Conservation (phyloP, 225 moss, liverwort and hornwort genomes). For the Rhytidiadelphus loreus region DNA sequence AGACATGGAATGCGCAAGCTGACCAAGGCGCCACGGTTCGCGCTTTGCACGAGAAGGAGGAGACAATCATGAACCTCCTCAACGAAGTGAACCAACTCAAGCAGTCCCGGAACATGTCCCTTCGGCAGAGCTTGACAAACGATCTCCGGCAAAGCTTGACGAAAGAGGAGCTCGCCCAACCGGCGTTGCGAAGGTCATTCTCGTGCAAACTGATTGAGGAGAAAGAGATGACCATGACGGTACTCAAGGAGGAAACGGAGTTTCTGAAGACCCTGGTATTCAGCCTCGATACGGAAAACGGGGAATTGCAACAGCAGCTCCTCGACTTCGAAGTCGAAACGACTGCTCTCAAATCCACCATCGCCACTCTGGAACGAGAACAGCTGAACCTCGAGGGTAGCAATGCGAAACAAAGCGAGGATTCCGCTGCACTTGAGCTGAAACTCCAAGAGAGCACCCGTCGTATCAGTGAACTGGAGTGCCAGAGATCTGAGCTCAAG, state of each 20-base stretch:
- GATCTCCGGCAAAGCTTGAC: conserved; percentile 8
- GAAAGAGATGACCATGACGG: conserved; percentile 36
- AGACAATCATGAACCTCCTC: conserved; percentile 24
- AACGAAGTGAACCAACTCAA: conserved; percentile 29
- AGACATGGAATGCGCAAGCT: conserved; percentile 7
- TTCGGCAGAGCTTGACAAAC: conserved; percentile 2
- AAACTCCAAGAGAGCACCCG: conserved; percentile 7
- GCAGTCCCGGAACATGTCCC: conserved; percentile 8
- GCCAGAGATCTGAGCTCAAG: conserved; percentile 15
- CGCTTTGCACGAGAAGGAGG: conserved; percentile 34
- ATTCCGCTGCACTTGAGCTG: not conserved
- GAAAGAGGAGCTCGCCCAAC: not conserved
- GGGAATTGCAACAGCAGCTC: conserved; percentile 31
- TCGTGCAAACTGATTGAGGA: conserved; percentile 36
- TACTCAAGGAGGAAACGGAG: conserved; percentile 41
- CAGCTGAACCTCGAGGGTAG: not conserved
- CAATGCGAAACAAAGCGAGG: not conserved
- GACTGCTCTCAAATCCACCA: conserved; percentile 10
- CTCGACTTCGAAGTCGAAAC: conserved; percentile 21
- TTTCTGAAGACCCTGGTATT: conserved; percentile 35
- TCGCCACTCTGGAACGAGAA: conserved; percentile 9
- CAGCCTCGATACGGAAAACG: conserved; percentile 34
- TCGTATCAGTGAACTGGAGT: conserved; percentile 21
- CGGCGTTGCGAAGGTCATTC: conserved; percentile 19
- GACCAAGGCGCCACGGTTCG: conserved; percentile 15